Percentiles rank a stretch among this genome's conserved stretches.
phyloP scores from a whole-genome alignment of 2,329 filamentous ascomycete genomes.

The Sporothrix luriei region DNA sequence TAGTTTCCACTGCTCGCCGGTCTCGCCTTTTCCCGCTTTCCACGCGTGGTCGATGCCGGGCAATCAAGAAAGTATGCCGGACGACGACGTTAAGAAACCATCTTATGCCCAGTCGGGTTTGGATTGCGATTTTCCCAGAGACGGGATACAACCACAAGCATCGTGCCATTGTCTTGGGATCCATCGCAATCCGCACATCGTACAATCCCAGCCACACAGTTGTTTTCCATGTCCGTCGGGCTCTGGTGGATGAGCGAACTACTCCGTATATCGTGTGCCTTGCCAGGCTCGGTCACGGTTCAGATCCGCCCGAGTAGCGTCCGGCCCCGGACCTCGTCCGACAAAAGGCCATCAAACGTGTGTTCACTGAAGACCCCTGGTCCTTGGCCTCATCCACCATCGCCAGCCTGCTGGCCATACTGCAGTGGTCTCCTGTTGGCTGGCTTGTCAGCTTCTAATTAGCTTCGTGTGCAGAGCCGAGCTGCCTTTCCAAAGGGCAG shows the following conservation, averaged over 20 bases:
- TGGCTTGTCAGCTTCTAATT: background rate
- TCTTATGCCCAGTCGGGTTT: background rate
- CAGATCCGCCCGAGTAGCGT: conserved; percentile 15
- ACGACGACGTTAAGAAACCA: background rate
- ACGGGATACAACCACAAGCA: background rate
- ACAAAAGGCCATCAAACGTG: background rate
- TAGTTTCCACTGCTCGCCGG: conserved; percentile 10
- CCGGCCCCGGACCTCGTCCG: conserved; percentile 8
- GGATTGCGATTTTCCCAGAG: background rate
- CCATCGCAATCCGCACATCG: background rate
- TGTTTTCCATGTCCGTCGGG: background rate
- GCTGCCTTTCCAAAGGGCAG: background rate
- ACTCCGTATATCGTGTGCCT: background rate
- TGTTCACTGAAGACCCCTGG: background rate
- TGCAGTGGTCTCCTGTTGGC: conserved; percentile 15
- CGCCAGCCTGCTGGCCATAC: background rate
- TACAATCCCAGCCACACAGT: background rate
- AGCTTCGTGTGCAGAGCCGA: background rate
- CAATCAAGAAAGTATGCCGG: background rate
- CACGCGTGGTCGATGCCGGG: background rate
- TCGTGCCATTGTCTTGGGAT: background rate
- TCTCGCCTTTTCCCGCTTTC: background rate
- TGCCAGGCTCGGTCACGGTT: conserved; percentile 1
- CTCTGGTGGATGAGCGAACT: background rate
- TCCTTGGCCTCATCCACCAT: background rate